Evolutionary conservation across 2,329 filamentous ascomycete species (phyloP).

Genomic region (Alternaria sp.): DNA sequence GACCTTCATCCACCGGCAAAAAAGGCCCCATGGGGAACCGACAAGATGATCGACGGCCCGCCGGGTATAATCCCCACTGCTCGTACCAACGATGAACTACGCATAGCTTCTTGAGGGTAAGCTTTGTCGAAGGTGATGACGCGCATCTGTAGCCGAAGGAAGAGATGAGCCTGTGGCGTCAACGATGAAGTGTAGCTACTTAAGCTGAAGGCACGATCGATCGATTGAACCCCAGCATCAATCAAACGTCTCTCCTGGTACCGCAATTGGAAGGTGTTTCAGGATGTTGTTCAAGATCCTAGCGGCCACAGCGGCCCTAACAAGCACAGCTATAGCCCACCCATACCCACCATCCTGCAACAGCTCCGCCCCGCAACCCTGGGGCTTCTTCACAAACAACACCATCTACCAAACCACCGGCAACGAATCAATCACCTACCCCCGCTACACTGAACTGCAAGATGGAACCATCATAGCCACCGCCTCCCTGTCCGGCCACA

Average conservation of each 20-base stretch:
- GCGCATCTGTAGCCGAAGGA: not conserved
- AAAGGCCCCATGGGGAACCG: constrained; percentile 1
- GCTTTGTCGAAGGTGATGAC: not conserved
- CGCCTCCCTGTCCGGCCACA: constrained; percentile 16
- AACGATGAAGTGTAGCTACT: not conserved
- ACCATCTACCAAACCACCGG: constrained; percentile 25
- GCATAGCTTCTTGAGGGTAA: not conserved
- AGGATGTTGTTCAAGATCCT: constrained; percentile 2
- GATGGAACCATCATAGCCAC: constrained; percentile 29
- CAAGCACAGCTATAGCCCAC: not conserved
- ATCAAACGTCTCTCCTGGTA: not conserved
- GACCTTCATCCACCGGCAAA: constrained; percentile 3
- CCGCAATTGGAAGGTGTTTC: not conserved
- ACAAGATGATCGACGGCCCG: not conserved
- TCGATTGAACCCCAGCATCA: not conserved
- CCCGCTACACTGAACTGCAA: constrained; percentile 20
- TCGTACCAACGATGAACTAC: not conserved
- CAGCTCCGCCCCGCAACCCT: constrained; percentile 11
- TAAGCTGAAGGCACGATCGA: not conserved
- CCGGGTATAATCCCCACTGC: constrained; percentile 6
- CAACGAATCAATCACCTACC: constrained; percentile 22
- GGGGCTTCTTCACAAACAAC: constrained; percentile 27
- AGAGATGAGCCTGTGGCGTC: not conserved
- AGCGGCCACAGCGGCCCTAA: not conserved
- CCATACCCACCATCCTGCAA: not conserved